Evolutionary conservation across 2,329 filamentous ascomycete species (phyloP), one percentile per base, ranked within the genome.

Genomic region (Periconia digitata): DNA sequence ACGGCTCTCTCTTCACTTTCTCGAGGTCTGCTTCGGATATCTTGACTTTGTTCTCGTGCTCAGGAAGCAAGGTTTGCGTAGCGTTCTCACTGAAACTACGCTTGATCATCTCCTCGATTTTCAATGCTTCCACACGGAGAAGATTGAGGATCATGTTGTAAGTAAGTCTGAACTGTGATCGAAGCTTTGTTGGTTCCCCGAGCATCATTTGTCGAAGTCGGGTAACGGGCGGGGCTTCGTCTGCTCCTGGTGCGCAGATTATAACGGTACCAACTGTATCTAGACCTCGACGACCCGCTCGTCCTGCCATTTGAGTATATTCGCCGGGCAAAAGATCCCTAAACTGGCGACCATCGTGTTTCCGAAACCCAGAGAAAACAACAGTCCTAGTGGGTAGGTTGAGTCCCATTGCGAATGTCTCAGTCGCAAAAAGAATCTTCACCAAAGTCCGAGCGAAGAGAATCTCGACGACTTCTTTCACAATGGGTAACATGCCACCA

Each of bases 51-150:
- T 95, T 95, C 72, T 99, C 92, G 62, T 97, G 92, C 71, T 97
- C 92, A 0, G 94, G 94, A 1, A 97, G 78, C 12, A 97, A 75
- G 53, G 95, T 92, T 67, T 99, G 94, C 0, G 92, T 97, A 20
- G 92, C 92, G 72, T 99, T 94, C 71, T 99, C 94, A 44, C 92
- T 96, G 78, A 99, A 99, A 70, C 92, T 96, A 57, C 94, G 87
- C 80, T 99, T 99, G 77, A 99, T 99, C 94, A 99, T 99, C 73
- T 99, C 94, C 70, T 99, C 94, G 60, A 99, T 97, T 76, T 96
- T 97, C 56, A 99, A 75, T 2, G 94, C 94, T 71, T 99, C 94
- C 2, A 99, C 94, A 29, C 94, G 87, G 41, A 99, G 79, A 24
- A 99, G 78, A 65, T 97, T 99, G 23, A 99, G 77, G 51, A 99